These are phyloP conservation scores for Symbiodinium pilosum DNA, from an alignment of 73 alveolate genomes.

Conservation along the genomic window DNA sequence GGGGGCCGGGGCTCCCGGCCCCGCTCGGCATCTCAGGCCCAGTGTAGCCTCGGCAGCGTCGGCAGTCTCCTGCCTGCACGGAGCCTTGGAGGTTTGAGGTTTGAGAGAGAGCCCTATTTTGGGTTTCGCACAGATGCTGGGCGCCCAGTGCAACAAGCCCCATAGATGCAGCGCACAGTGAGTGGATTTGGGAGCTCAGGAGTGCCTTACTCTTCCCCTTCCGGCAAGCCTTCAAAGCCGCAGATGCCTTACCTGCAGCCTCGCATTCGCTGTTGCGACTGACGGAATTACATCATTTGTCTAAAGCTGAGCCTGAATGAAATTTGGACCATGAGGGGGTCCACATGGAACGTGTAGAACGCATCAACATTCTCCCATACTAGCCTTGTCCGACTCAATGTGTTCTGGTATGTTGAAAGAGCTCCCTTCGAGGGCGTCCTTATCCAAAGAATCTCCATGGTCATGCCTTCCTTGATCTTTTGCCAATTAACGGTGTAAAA, in stretches of 20 bases:
- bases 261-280: too few species aligned
- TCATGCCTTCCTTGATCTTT: too few species aligned
- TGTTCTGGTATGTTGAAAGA: too few species aligned
- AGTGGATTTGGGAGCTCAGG: neutral
- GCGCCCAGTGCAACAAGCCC: neutral
- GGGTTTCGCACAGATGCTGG: neutral
- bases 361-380: too few species aligned
- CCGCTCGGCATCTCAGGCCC: neutral
- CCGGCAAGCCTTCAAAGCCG: slow-evolving; percentile 21
- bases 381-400: too few species aligned
- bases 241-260: neutral
- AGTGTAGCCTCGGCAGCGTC: neutral
- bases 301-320: too few species aligned
- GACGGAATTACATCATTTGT: too few species aligned
- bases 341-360: too few species aligned
- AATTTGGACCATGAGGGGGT: too few species aligned
- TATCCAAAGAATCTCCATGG: too few species aligned
- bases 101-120: neutral
- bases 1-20: neutral
- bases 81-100: neutral
- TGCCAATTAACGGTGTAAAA: too few species aligned
- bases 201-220: neutral
- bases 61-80: neutral
- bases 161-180: neutral
- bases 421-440: too few species aligned